Percentiles rank a stretch among this genome's conserved stretches.
phyloP scores from a whole-genome alignment of 2,329 filamentous ascomycete species.

The Aspergillus neotritici region DNA sequence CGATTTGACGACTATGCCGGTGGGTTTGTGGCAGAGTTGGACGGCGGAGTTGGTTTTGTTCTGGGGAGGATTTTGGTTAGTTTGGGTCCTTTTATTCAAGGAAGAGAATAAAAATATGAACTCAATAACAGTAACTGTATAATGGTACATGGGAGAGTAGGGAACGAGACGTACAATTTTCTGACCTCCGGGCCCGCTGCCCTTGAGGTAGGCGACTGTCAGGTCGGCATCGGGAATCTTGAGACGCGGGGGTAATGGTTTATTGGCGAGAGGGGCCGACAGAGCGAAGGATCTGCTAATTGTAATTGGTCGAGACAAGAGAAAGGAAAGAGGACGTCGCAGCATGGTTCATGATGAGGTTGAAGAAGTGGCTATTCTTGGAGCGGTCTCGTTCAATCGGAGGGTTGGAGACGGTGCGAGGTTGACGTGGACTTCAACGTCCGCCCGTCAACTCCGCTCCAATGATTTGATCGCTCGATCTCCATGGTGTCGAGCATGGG shows the following conservation, averaged over 20 bases:
- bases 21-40: conserved; percentile 83
- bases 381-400: neutral
- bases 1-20: conserved; percentile 87
- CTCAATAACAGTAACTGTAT: no score
- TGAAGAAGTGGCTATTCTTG: neutral
- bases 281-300: conserved; percentile 19
- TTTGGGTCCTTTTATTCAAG: neutral
- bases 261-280: conserved; percentile 31
- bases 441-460: no score
- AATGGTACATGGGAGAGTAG: neutral
- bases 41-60: conserved; percentile 97
- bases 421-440: no score
- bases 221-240: conserved; percentile 73
- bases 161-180: conserved; percentile 63
- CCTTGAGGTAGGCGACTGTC: conserved; percentile 80
- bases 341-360: conserved; percentile 8
- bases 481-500: no score
- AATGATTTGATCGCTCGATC: neutral
- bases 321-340: conserved; percentile 1
- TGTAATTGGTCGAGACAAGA: neutral
- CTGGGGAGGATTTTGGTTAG: conserved; percentile 29
- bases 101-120: no score
- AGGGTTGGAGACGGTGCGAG: no score
- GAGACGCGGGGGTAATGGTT: conserved; percentile 69
- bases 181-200: conserved; percentile 86